Conservation (phyloP, 106 monocot genomes). For the Vanilla planifolia region DNA sequence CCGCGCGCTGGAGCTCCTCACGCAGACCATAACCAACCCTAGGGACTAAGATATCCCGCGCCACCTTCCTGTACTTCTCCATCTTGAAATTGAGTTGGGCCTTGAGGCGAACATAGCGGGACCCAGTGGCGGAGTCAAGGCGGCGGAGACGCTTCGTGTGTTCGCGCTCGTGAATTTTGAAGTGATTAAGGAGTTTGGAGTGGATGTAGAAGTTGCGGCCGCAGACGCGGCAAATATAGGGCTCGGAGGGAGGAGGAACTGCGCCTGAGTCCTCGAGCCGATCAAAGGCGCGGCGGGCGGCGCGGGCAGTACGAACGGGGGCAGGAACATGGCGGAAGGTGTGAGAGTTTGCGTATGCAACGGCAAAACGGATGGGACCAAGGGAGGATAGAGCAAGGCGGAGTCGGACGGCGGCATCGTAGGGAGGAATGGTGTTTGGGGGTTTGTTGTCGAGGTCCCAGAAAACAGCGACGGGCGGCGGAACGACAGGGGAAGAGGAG, state of each 20-base stretch:
- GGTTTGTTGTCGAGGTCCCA: slow-evolving; percentile 49
- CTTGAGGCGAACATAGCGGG: slow-evolving; percentile 27
- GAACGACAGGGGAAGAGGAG: background rate
- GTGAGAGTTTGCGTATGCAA: slow-evolving; percentile 11
- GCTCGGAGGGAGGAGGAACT: slow-evolving; percentile 10
- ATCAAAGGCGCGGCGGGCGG: background rate
- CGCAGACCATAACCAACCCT: slow-evolving; percentile 14
- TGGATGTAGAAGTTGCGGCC: slow-evolving; percentile 32
- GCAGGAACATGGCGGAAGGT: background rate
- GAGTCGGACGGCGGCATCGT: slow-evolving; percentile 48
- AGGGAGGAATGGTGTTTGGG: slow-evolving; percentile 27
- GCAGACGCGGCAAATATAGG: slow-evolving; percentile 41
- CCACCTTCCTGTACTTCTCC: slow-evolving; percentile 39
- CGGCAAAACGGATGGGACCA: slow-evolving; percentile 22
- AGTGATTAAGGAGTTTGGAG: slow-evolving; percentile 39
- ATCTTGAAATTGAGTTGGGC: slow-evolving; percentile 34
- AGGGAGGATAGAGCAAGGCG: slow-evolving; percentile 36
- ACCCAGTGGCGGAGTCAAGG: slow-evolving; percentile 33
- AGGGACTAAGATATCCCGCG: slow-evolving; percentile 24
- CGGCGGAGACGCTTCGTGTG: slow-evolving; percentile 46
- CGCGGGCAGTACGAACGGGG: background rate
- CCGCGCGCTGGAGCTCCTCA: slow-evolving; percentile 47
- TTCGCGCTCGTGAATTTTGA: slow-evolving; percentile 50
- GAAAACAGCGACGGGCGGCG: slow-evolving; percentile 29
- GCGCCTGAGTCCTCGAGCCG: slow-evolving; percentile 8